A percentile compares a stretch with the other conserved stretches of the same genome.
These are phyloP conservation scores for Capsicum pubescens DNA, from an alignment of 257 asterid genomes.

Conservation along the genomic window DNA sequence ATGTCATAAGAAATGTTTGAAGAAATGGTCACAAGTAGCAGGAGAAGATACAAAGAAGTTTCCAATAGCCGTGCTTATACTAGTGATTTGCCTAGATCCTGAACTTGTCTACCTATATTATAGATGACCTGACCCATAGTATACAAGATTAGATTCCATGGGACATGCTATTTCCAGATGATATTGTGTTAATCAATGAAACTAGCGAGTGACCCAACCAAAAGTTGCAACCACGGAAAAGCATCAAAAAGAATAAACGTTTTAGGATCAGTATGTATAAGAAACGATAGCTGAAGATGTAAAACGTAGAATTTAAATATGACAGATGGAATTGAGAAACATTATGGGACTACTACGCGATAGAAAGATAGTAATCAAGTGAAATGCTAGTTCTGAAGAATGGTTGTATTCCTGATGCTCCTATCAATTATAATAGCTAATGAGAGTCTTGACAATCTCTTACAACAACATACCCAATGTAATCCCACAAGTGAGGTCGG, in stretches of 20 bases:
- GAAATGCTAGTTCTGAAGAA: background rate
- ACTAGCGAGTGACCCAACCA: background rate
- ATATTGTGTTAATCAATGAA: background rate
- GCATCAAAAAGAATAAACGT: conserved; percentile 41
- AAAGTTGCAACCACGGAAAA: background rate
- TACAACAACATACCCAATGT: too few relatives aligned
- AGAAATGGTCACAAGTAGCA: background rate
- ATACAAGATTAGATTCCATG: background rate
- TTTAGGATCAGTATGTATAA: background rate
- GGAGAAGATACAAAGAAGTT: background rate
- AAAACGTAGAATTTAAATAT: background rate
- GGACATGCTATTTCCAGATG: background rate
- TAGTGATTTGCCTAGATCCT: background rate
- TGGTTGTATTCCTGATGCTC: too few relatives aligned
- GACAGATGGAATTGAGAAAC: background rate
- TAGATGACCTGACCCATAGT: background rate
- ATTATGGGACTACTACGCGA: background rate
- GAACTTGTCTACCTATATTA: background rate
- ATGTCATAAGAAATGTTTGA: background rate
- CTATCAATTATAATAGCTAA: too few relatives aligned
- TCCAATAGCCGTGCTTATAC: background rate
- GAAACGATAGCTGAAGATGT: background rate
- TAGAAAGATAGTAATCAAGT: background rate
- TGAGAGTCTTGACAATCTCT: too few relatives aligned
- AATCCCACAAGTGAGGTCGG: too few relatives aligned